Conservation (phyloP, 495 filamentous ascomycete species). For the Saxophila tyrrhenica region DNA sequence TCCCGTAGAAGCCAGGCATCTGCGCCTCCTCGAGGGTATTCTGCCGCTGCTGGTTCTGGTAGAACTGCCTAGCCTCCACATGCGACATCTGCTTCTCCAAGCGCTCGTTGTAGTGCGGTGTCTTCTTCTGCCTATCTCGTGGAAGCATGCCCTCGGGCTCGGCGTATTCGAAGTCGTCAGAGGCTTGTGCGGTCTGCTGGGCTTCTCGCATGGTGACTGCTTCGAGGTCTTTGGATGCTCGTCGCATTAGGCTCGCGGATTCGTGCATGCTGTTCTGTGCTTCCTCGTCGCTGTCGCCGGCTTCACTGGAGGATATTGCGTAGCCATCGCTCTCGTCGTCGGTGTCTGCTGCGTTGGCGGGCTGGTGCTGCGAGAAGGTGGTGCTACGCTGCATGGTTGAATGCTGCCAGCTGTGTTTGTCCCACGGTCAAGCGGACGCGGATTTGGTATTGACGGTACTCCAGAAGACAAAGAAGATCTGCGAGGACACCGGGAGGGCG, state of each 20-base stretch:
- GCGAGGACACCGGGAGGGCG: too few relatives aligned
- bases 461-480: too few relatives aligned
- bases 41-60: conserved; percentile 63
- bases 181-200: neutral
- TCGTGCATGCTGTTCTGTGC: conserved; percentile 8
- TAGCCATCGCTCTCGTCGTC: conserved; percentile 6
- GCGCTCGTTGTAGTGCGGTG: conserved; percentile 75
- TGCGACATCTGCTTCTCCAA: conserved; percentile 84
- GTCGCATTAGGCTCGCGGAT: conserved; percentile 6
- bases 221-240: conserved; percentile 11
- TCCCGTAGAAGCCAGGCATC: neutral
- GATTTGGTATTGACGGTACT: too few relatives aligned
- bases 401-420: too few relatives aligned
- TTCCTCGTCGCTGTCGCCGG: conserved; percentile 2
- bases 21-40: conserved; percentile 2
- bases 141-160: conserved; percentile 46
- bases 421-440: too few relatives aligned
- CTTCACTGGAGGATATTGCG: conserved; percentile 5
- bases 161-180: neutral
- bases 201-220: neutral
- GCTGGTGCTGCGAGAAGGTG: conserved; percentile 4
- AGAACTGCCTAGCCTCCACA: conserved; percentile 86
- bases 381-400: too few relatives aligned
- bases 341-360: conserved; percentile 5
- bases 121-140: conserved; percentile 65